Conservation (phyloP, 768 basidiomycete species). For the Cyclocybe cylindracea region DNA sequence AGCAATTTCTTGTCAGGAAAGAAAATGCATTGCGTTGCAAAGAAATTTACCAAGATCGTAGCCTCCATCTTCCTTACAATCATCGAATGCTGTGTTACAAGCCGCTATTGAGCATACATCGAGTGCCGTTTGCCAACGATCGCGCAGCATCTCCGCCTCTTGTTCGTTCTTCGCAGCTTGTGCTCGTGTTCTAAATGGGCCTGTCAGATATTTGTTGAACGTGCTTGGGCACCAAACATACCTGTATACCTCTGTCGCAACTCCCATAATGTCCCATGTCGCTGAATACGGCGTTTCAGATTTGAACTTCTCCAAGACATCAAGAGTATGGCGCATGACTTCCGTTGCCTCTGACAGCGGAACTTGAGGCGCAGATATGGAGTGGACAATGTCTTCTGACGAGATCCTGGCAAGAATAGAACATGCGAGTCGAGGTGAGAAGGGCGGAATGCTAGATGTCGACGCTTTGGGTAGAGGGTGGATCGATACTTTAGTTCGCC, state of each 20-base stretch:
- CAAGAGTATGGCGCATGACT: constrained; percentile 47
- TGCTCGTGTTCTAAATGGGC: constrained; percentile 6
- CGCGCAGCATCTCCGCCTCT: constrained; percentile 42
- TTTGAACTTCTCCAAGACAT: constrained; percentile 39
- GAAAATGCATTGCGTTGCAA: background rate
- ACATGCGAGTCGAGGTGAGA: constrained; percentile 27
- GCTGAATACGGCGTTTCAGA: constrained; percentile 34
- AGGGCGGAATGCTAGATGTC: constrained; percentile 10
- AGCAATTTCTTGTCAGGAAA: constrained; percentile 1
- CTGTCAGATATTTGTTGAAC: no score
- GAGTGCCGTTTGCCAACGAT: constrained; percentile 61
- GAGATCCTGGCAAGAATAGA: constrained; percentile 54
- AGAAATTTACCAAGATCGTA: constrained; percentile 61
- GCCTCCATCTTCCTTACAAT: constrained; percentile 58
- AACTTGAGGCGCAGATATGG: constrained; percentile 44
- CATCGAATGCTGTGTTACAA: constrained; percentile 63
- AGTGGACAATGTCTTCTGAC: constrained; percentile 62
- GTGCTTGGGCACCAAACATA: constrained; percentile 21
- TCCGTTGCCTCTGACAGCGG: constrained; percentile 44
- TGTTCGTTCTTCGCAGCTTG: constrained; percentile 22
- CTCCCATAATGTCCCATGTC: constrained; percentile 42
- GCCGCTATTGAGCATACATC: constrained; percentile 67
- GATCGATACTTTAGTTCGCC: constrained; percentile 38
- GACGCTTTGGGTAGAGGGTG: constrained; percentile 43
- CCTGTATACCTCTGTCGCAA: constrained; percentile 53